These are phyloP conservation scores for Trametes cinnabarina DNA, from an alignment of 768 basidiomycete genomes.

Conservation along the genomic window DNA sequence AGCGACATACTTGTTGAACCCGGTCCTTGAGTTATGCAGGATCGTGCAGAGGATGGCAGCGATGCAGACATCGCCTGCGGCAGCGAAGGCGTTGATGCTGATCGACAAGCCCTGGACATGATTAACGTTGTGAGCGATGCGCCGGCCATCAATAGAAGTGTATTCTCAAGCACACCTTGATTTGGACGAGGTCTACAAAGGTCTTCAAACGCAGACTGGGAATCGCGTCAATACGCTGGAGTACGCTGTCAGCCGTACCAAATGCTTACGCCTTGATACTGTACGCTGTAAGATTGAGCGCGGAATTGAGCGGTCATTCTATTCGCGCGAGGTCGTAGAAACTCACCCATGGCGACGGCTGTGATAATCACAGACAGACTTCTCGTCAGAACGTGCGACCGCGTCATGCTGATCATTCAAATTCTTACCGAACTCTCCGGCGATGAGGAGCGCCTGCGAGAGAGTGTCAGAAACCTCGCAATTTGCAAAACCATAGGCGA, in stretches of 20 bases:
- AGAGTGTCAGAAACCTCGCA: background rate
- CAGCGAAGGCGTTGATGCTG: conserved; percentile 53
- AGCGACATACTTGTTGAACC: conserved; percentile 39
- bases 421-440: conserved; percentile 46
- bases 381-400: background rate
- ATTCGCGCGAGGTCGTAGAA: background rate
- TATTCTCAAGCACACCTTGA: background rate
- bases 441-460: conserved; percentile 41
- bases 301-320: conserved; percentile 42
- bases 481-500: background rate
- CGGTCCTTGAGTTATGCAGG: conserved; percentile 49
- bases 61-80: conserved; percentile 49
- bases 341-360: conserved; percentile 6
- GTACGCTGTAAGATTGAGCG: conserved; percentile 3
- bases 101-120: conserved; percentile 48
- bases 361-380: background rate
- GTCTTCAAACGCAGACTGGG: conserved; percentile 2
- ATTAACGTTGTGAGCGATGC: background rate
- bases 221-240: background rate
- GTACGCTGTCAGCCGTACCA: background rate
- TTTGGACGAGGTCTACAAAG: conserved; percentile 5
- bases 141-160: background rate
- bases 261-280: conserved; percentile 14
- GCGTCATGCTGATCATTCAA: background rate
- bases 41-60: conserved; percentile 48